phyloP scores from a whole-genome alignment of 2,329 filamentous ascomycete genomes.

The Penicillium sp. region DNA sequence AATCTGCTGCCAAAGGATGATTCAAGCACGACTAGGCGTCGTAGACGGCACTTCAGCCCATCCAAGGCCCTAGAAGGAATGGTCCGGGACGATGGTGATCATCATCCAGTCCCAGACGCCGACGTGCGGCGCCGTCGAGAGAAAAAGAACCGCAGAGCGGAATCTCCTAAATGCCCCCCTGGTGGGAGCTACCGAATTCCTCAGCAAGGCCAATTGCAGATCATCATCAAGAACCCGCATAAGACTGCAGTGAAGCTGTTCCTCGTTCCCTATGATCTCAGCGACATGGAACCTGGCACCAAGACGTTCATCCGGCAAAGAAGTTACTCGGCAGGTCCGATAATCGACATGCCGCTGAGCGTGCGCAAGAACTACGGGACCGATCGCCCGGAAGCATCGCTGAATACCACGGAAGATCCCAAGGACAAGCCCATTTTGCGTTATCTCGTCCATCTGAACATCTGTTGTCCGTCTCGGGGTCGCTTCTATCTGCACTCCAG shows the following conservation, averaged over 20 bases:
- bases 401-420: constrained; percentile 43
- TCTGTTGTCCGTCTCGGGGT: constrained; percentile 81
- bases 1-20: constrained; percentile 66
- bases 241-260: constrained; percentile 98
- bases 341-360: constrained; percentile 68
- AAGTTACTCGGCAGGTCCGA: constrained; percentile 84
- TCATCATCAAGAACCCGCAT: constrained; percentile 97
- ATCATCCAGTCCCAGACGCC: constrained; percentile 22
- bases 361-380: constrained; percentile 49
- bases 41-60: constrained; percentile 41
- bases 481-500: constrained; percentile 89
- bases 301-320: constrained; percentile 96
- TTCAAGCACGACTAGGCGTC: constrained; percentile 39
- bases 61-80: constrained; percentile 13
- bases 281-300: constrained; percentile 88
- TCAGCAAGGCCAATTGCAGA: constrained; percentile 89
- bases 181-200: constrained; percentile 94
- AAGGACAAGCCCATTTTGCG: constrained; percentile 70
- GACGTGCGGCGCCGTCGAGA: constrained; percentile 51
- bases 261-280: constrained; percentile 86
- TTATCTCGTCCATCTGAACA: constrained; percentile 90
- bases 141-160: constrained; percentile 62
- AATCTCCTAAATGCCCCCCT: constrained; percentile 68
- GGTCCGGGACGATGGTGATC: constrained; percentile 11
- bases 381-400: constrained; percentile 57